Evolutionary conservation across 1,139 yeast genomes (phyloP).

Genomic region (Suhomyces bribrorum): DNA sequence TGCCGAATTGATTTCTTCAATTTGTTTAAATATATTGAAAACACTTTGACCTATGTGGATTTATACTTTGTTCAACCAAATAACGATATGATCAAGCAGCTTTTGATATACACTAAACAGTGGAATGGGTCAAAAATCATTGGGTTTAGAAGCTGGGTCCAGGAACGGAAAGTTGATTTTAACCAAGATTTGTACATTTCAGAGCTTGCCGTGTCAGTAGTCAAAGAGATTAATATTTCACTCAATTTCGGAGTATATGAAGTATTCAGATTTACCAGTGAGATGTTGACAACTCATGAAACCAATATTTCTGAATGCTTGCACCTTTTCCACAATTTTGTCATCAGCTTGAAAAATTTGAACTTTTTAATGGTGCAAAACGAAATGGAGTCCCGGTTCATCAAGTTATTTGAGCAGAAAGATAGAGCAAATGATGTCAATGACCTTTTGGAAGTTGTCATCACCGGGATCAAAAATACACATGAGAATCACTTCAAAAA

Average conservation of each 20-base stretch:
- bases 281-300: conserved; percentile 1
- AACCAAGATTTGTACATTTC: conserved; percentile 13
- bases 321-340: conserved; percentile 24
- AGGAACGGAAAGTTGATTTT: conserved; percentile 15
- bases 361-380: conserved; percentile 15
- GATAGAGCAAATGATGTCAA: conserved; percentile 4
- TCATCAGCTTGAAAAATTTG: conserved; percentile 24
- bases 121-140: conserved; percentile 34
- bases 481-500: conserved; percentile 12
- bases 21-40: conserved; percentile 36
- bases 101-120: conserved; percentile 21
- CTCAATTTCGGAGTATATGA: conserved; percentile 7
- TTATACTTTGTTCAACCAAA: conserved; percentile 25
- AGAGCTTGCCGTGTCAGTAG: conserved; percentile 8
- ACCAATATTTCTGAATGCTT: conserved; percentile 14
- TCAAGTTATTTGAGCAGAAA: conserved; percentile 4
- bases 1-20: conserved; percentile 27
- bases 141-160: conserved; percentile 36
- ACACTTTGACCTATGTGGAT: conserved; percentile 32
- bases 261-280: conserved; percentile 13
- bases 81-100: conserved; percentile 23
- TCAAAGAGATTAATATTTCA: conserved; percentile 7
- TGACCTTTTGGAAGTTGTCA: conserved; percentile 6
- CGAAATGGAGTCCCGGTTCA: conserved; percentile 11
- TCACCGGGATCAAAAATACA: conserved; percentile 5